A percentile compares a stretch with the other conserved stretches of the same genome.
These are phyloP conservation scores for Leptographium galeiforme DNA, from an alignment of 2,329 filamentous ascomycete genomes.

Conservation along the genomic window DNA sequence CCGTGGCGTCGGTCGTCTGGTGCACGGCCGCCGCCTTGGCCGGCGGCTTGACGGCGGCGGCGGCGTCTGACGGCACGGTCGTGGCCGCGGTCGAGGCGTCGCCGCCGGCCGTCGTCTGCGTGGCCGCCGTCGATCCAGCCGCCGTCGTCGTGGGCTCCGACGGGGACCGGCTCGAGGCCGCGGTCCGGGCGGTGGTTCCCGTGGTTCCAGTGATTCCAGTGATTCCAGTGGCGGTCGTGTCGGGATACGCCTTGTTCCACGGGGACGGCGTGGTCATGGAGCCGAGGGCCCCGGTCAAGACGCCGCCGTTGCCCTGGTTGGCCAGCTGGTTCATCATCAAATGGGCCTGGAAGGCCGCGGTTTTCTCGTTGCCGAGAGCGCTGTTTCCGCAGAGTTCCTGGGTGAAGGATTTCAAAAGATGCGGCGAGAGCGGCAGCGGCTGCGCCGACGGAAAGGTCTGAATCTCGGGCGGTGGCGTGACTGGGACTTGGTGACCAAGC, in stretches of 20 bases:
- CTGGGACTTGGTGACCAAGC: slow-evolving; percentile 21
- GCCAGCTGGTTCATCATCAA: slow-evolving; percentile 6
- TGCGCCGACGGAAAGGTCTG: slow-evolving; percentile 16
- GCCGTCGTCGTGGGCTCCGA: neutral
- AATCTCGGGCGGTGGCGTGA: slow-evolving; percentile 26
- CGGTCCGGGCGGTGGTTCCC: neutral
- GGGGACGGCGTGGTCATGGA: neutral
- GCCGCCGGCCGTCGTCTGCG: neutral
- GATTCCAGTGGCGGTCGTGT: neutral
- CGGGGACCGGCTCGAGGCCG: neutral
- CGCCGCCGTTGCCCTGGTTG: neutral
- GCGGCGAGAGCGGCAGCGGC: slow-evolving; percentile 8
- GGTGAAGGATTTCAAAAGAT: slow-evolving; percentile 13
- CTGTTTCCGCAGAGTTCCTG: slow-evolving; percentile 11
- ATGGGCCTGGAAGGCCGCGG: slow-evolving; percentile 4
- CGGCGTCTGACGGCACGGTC: neutral
- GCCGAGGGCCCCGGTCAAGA: neutral
- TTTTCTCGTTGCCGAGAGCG: slow-evolving; percentile 2
- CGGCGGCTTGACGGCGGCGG: neutral
- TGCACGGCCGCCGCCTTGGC: slow-evolving; percentile 1
- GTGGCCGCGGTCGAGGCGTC: neutral
- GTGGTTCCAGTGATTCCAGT: no score
- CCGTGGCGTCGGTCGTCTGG: neutral
- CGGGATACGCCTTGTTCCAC: neutral
- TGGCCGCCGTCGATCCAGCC: neutral